phyloP scores from a whole-genome alignment of 208 protist genomes.

The Phytomonas sp. region DNA sequence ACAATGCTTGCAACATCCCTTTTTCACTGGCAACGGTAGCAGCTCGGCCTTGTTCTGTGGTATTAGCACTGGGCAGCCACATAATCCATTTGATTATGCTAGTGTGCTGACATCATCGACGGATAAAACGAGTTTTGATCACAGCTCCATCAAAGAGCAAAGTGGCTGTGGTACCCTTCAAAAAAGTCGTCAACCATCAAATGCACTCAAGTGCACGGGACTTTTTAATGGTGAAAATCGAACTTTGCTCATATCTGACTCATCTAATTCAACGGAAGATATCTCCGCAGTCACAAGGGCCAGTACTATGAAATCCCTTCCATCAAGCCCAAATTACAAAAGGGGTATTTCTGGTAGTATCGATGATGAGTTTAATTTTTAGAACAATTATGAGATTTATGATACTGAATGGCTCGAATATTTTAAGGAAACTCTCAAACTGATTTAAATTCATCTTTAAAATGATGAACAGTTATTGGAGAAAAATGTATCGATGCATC shows the following conservation, averaged over 20 bases:
- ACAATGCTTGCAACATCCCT: slow-evolving; percentile 93
- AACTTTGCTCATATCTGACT: slow-evolving; percentile 25
- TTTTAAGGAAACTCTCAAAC: background rate
- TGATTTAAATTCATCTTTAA: background rate
- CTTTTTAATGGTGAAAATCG: slow-evolving; percentile 56
- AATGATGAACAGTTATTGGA: background rate
- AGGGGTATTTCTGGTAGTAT: slow-evolving; percentile 24
- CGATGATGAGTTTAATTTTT: slow-evolving; percentile 88
- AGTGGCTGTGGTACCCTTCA: background rate
- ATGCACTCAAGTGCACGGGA: slow-evolving; percentile 48
- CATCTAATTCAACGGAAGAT: slow-evolving; percentile 6
- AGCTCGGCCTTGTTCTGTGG: slow-evolving; percentile 71
- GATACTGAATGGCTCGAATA: background rate
- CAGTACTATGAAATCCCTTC: slow-evolving; percentile 20
- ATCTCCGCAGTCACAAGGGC: slow-evolving; percentile 9
- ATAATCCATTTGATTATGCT: slow-evolving; percentile 77
- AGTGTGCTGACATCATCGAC: background rate
- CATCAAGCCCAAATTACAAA: slow-evolving; percentile 20
- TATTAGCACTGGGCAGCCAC: slow-evolving; percentile 76
- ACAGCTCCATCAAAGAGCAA: background rate
- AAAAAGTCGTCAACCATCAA: slow-evolving; percentile 3
- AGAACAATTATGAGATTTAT: slow-evolving; percentile 1
- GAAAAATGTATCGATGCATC: background rate
- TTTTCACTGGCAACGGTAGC: slow-evolving; percentile 81
- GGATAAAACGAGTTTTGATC: background rate